phyloP scores from a whole-genome alignment of 129 eudicot genomes.

The Dittrichia graveolens region DNA sequence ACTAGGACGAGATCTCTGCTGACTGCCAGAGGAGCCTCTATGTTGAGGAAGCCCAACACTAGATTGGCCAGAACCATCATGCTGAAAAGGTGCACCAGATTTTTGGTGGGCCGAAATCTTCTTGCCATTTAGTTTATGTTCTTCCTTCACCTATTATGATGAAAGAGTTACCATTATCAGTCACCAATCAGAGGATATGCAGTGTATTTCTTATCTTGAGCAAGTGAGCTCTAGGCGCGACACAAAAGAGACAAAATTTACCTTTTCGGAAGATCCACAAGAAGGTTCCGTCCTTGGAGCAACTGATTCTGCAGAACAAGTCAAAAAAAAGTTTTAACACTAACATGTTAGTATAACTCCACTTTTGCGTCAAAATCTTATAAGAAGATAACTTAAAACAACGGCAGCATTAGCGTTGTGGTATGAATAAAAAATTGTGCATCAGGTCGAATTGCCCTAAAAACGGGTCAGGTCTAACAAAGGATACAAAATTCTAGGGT shows the following conservation, averaged over 20 bases:
- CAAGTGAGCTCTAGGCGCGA: not conserved
- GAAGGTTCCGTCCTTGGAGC: slow-evolving; percentile 41
- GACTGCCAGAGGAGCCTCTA: slow-evolving; percentile 41
- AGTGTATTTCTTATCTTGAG: not conserved
- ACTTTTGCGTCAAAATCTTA: not conserved
- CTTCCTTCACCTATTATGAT: slow-evolving; percentile 46
- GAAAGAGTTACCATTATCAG: not conserved
- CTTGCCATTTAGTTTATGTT: slow-evolving; percentile 35
- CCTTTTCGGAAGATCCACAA: slow-evolving; percentile 75
- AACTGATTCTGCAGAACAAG: slow-evolving; percentile 41
- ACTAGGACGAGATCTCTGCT: slow-evolving; percentile 40
- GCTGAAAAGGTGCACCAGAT: slow-evolving; percentile 37
- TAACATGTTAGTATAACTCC: not conserved
- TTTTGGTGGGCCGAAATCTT: slow-evolving; percentile 42
- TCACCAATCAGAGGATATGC: not conserved
- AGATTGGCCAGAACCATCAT: slow-evolving; percentile 37
- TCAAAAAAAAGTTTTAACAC: not conserved
- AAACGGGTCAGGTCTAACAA: not conserved
- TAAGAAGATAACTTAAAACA: not conserved
- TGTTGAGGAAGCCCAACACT: slow-evolving; percentile 36
- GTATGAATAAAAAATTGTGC: no score
- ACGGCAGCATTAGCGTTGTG: not conserved
- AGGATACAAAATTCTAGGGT: slow-evolving; percentile 3
- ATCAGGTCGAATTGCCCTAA: no score
- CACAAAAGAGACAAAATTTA: slow-evolving; percentile 4